Base-by-base conservation (phyloP, 2,329 filamentous ascomycete genomes). In the Dothiorella sarmentorum region DNA sequence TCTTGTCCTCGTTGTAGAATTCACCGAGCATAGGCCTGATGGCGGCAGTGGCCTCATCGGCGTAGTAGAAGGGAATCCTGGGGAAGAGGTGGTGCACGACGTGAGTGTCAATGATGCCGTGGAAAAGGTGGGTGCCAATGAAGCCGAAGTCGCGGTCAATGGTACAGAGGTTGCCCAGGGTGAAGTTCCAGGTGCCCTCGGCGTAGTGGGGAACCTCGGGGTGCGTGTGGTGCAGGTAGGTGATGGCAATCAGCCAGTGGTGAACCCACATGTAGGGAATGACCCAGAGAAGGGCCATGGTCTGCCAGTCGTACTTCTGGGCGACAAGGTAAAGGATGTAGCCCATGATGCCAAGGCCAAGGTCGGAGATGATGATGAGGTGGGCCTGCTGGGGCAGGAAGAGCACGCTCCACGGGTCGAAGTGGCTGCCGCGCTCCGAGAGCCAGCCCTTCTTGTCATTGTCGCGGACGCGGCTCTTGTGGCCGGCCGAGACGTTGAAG, bases 181-280 rank as follows among this genome's bases (percentile, higher is more conserved):
- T 79, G 64, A 82, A 87, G 20, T 80, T 84, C 85, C 85, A 87
- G 57, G 76, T 75, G 17, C 80, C 77, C 42, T 79, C 78, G 24
- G 82, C 78, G 68, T 84, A 87, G 71, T 87, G 82, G 17, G 80
- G 80, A 49, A 85, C 75, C 3, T 73, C 68, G 2, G 70, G 75
- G 68, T 88, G 83, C 58, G 85, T 87, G 78, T 90, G 87, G 73
- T 90, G 87, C 18, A 90, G 84, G 73, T 88, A 90, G 47, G 87
- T 90, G 68, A 90, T 89, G 62, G 85, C 85, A 18, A 90, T 85
- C 56, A 89, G 78, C 85, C 85, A 89, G 77, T 88, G 83, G 75
- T 89, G 85, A 31, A 87, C 80, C 85, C 85, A 88, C 61, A 87
- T 68, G 71, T 87, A 89, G 15, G 87, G 86, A 33, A 86, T 76